Percentiles rank a stretch among this genome's conserved stretches.
These are phyloP conservation scores for Pleurotus salmoneostramineus DNA, from an alignment of 768 basidiomycete species.

Conservation along the genomic window DNA sequence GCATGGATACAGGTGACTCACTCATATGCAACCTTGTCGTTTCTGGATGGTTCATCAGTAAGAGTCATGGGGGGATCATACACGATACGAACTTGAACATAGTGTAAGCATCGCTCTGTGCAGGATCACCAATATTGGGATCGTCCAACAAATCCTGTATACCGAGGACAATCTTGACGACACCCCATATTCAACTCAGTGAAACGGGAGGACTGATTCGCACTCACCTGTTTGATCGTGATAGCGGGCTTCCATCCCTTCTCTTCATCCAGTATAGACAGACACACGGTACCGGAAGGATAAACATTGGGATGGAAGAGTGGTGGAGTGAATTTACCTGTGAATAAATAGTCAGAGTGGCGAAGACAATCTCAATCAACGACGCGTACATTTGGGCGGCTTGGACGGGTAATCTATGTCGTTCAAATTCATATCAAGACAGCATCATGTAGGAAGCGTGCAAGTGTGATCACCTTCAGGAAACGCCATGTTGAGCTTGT, in stretches of 20 bases:
- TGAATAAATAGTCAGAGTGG: background rate
- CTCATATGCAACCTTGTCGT: constrained; percentile 93
- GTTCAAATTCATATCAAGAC: background rate
- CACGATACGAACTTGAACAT: constrained; percentile 84
- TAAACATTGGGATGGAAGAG: constrained; percentile 99
- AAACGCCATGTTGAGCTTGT: constrained; percentile 90
- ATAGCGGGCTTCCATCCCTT: constrained; percentile 99
- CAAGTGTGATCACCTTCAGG: constrained; percentile 73
- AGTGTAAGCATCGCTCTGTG: constrained; percentile 97
- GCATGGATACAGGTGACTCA: constrained; percentile 30
- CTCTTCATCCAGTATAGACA: constrained; percentile 97
- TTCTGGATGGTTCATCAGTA: constrained; percentile 44
- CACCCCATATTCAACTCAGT: constrained; percentile 1
- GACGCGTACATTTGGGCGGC: constrained; percentile 80
- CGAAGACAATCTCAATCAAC: background rate
- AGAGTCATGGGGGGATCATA: background rate
- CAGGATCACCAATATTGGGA: constrained; percentile 96
- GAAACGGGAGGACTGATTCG: background rate
- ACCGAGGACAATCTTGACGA: constrained; percentile 80
- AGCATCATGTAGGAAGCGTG: background rate
- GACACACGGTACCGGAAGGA: constrained; percentile 96
- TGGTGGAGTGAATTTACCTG: constrained; percentile 95
- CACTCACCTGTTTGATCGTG: constrained; percentile 90
- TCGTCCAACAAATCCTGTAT: constrained; percentile 95
- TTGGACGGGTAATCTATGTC: constrained; percentile 87